phyloP scores from a whole-genome alignment of 495 filamentous ascomycete species.

The Podospora australis region DNA sequence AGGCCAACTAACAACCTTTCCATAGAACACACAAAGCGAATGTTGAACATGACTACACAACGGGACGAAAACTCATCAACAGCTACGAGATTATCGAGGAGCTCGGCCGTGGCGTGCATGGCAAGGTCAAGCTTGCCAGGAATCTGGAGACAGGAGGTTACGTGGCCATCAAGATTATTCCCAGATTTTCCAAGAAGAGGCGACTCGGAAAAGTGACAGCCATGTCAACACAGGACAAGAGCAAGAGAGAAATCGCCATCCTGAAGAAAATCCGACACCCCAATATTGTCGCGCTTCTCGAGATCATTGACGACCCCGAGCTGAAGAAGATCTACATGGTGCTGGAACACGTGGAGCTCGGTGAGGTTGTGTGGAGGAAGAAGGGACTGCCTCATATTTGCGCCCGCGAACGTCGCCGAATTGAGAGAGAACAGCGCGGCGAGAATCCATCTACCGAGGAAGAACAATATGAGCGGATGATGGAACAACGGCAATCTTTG shows the following conservation, averaged over 20 bases:
- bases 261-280: constrained; percentile 95
- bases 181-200: constrained; percentile 85
- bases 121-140: constrained; percentile 90
- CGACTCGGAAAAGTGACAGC: constrained; percentile 69
- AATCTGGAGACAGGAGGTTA: constrained; percentile 69
- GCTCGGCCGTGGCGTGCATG: constrained; percentile 90
- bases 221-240: constrained; percentile 73
- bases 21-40: constrained; percentile 75
- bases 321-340: constrained; percentile 97
- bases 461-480: constrained; percentile 51
- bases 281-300: constrained; percentile 87
- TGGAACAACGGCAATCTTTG: constrained; percentile 49
- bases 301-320: constrained; percentile 95
- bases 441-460: constrained; percentile 56
- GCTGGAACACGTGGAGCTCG: constrained; percentile 85
- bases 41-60: constrained; percentile 77
- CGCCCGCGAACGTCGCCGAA: constrained; percentile 69
- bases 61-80: constrained; percentile 93
- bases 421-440: constrained; percentile 64
- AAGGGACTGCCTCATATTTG: constrained; percentile 74
- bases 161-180: constrained; percentile 97
- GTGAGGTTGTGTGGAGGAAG: constrained; percentile 90
- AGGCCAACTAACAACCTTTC: background rate
- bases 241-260: constrained; percentile 95
- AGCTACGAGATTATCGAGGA: constrained; percentile 95